phyloP scores from a whole-genome alignment of 768 basidiomycete genomes.

The Amanita thiersii region DNA sequence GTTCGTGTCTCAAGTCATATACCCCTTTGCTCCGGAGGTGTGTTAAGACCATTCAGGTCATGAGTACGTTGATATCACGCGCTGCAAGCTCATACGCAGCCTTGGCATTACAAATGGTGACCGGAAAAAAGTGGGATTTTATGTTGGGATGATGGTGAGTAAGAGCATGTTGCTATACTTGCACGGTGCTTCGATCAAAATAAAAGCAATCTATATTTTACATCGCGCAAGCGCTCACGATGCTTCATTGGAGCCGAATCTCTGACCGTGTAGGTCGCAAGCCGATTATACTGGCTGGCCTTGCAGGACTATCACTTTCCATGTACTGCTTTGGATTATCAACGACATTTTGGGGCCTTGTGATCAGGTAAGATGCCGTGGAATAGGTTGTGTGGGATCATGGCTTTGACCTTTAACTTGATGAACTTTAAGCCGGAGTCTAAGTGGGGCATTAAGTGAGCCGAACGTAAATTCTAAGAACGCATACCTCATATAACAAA shows the following conservation, averaged over 20 bases:
- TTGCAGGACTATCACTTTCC: conserved; percentile 55
- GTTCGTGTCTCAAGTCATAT: conserved; percentile 67
- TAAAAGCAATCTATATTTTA: conserved; percentile 77
- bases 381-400: not conserved
- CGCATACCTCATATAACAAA: conserved; percentile 4
- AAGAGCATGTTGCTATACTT: not conserved
- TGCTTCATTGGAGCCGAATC: conserved; percentile 66
- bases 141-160: conserved; percentile 66
- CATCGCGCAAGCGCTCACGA: conserved; percentile 62
- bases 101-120: conserved; percentile 64
- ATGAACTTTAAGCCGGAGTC: conserved; percentile 48
- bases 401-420: conserved; percentile 6
- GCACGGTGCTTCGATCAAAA: not conserved
- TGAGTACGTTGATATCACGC: not conserved
- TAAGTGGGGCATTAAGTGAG: conserved; percentile 67
- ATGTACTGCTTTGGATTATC: conserved; percentile 75
- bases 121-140: conserved; percentile 65
- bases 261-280: conserved; percentile 75
- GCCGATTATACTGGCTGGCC: conserved; percentile 61
- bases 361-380: conserved; percentile 31
- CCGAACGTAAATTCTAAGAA: conserved; percentile 4
- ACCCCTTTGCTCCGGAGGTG: conserved; percentile 70
- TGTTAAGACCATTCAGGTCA: conserved; percentile 11
- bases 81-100: conserved; percentile 49
- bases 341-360: conserved; percentile 56